Conservation (phyloP, 352 stramenopile genomes). For the Pythium aristosporum region DNA sequence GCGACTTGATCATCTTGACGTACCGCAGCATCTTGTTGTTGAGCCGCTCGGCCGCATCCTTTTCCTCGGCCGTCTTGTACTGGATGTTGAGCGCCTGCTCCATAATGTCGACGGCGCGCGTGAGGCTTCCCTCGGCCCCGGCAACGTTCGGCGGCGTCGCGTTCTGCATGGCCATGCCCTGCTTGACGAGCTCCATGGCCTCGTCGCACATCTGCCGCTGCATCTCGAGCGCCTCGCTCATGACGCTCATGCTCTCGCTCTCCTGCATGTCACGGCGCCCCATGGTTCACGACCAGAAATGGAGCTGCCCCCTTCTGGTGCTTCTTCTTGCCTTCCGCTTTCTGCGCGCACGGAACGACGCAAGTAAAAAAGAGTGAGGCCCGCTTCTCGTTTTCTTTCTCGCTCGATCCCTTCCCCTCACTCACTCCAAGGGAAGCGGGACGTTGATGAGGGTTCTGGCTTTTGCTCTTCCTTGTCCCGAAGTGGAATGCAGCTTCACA, state of each 20-base stretch:
- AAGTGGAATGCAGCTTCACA: neutral
- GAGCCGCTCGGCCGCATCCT: slow-evolving; percentile 31
- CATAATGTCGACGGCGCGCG: slow-evolving; percentile 39
- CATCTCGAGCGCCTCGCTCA: slow-evolving; percentile 39
- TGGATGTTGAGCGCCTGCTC: slow-evolving; percentile 33
- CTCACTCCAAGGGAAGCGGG: neutral
- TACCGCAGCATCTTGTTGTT: slow-evolving; percentile 51
- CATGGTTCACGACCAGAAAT: slow-evolving; percentile 12
- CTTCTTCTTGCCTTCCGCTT: slow-evolving; percentile 7
- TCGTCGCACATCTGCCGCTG: slow-evolving; percentile 42
- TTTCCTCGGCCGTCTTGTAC: slow-evolving; percentile 35
- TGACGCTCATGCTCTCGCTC: slow-evolving; percentile 28
- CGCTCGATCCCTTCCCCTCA: neutral
- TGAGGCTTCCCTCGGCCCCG: slow-evolving; percentile 29
- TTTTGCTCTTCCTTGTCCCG: slow-evolving; percentile 1
- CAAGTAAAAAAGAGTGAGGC: slow-evolving; percentile 18
- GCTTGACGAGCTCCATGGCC: slow-evolving; percentile 40
- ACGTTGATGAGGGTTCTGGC: neutral
- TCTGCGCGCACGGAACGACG: slow-evolving; percentile 3
- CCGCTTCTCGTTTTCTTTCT: slow-evolving; percentile 2
- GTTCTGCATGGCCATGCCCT: slow-evolving; percentile 35
- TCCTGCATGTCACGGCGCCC: slow-evolving; percentile 20
- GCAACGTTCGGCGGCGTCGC: slow-evolving; percentile 21
- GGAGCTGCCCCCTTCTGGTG: neutral
- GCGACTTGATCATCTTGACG: slow-evolving; percentile 49